A percentile compares a stretch with the other conserved stretches of the same genome.
These are phyloP conservation scores for Anastatica hierochuntica DNA, from an alignment of 345 rosid genomes.

Conservation along the genomic window DNA sequence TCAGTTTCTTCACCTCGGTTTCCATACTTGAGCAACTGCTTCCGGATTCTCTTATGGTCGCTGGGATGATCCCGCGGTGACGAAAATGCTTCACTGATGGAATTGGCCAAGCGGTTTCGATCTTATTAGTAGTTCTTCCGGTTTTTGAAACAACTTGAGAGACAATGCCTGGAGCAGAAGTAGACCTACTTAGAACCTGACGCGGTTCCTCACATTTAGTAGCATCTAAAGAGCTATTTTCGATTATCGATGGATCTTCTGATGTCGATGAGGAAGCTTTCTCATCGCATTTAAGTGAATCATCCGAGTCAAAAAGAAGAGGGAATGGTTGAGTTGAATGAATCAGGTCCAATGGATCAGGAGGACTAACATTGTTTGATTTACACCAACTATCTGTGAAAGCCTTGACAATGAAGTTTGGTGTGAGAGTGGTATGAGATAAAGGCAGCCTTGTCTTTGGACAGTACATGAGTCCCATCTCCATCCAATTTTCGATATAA, in stretches of 20 bases:
- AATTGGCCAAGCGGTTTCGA: constrained; percentile 30
- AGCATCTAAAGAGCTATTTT: too few species aligned
- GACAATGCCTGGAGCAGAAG: constrained; percentile 46
- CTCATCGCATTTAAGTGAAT: constrained; percentile 8
- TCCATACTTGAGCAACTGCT: constrained; percentile 69
- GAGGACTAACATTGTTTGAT: constrained; percentile 60
- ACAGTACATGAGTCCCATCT: constrained; percentile 77
- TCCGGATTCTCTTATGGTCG: constrained; percentile 50
- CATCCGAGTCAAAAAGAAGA: constrained; percentile 34
- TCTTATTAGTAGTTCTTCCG: constrained; percentile 18
- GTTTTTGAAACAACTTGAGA: constrained; percentile 33
- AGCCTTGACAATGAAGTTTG: constrained; percentile 86
- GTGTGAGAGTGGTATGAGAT: constrained; percentile 55
- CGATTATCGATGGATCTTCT: too few species aligned
- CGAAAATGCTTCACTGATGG: constrained; percentile 45
- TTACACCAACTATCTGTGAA: constrained; percentile 92
- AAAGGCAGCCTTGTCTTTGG: constrained; percentile 80
- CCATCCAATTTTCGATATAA: constrained; percentile 77
- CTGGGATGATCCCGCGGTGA: constrained; percentile 59
- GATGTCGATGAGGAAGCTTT: too few species aligned
- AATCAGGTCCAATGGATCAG: constrained; percentile 55
- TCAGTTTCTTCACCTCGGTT: constrained; percentile 50
- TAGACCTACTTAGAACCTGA: constrained; percentile 46
- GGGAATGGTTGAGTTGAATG: constrained; percentile 34
- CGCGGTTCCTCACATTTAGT: too few species aligned